Percentiles rank a stretch among this genome's conserved stretches.
These are phyloP conservation scores for Alternaria hordeiaustralica DNA, from an alignment of 2,329 filamentous ascomycete species.

Conservation along the genomic window DNA sequence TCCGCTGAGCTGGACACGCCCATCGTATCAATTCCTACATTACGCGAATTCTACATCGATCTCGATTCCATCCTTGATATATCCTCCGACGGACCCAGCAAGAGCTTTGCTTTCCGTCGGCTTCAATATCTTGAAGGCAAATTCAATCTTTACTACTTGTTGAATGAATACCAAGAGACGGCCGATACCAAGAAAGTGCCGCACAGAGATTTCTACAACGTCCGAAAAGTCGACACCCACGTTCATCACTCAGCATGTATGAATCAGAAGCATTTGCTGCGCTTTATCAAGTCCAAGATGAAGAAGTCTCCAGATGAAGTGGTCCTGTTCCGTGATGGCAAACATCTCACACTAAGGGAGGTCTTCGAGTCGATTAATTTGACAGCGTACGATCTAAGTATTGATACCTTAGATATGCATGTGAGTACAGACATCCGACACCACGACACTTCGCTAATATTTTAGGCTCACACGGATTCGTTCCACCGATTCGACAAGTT, in stretches of 20 bases:
- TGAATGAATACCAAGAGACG: constrained; percentile 98
- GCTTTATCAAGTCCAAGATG: constrained; percentile 99
- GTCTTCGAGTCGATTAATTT: constrained; percentile 98
- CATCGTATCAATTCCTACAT: constrained; percentile 82
- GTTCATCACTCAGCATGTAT: constrained; percentile 99
- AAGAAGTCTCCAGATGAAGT: constrained; percentile 96
- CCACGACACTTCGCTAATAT: constrained; percentile 13
- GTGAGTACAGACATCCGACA: constrained; percentile 57
- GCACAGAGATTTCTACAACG: constrained; percentile 98
- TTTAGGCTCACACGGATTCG: constrained; percentile 88
- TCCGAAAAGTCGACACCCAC: constrained; percentile 97
- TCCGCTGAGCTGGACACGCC: constrained; percentile 70
- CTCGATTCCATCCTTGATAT: constrained; percentile 84
- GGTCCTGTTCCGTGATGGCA: constrained; percentile 89
- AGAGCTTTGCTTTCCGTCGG: constrained; percentile 94
- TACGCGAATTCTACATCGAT: constrained; percentile 96
- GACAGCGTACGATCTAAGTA: constrained; percentile 96
- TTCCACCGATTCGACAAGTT: constrained; percentile 99
- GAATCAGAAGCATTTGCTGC: constrained; percentile 98
- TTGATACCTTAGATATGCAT: constrained; percentile 99
- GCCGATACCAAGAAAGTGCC: constrained; percentile 98
- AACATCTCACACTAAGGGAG: constrained; percentile 86
- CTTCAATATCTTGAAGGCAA: constrained; percentile 96
- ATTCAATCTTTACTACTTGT: constrained; percentile 89
- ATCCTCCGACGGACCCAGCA: constrained; percentile 94